Evolutionary conservation across 2,329 filamentous ascomycete species (phyloP), one percentile per base, ranked within the genome.

Genomic region (Calonectria crousiana): DNA sequence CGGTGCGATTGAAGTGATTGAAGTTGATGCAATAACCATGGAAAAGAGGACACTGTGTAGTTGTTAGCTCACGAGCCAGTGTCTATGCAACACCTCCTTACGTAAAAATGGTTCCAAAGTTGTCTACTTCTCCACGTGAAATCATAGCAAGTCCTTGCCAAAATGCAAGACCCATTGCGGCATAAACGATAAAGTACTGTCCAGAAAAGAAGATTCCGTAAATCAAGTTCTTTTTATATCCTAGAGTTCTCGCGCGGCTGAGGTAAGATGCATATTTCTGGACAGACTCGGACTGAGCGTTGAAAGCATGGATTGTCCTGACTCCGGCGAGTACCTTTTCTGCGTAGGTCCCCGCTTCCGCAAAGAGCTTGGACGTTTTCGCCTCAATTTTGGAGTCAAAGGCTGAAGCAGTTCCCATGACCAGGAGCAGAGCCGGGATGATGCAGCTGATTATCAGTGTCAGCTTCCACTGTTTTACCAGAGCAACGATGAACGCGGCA

Each of bases 121-220:
- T 77, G 3, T 75, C 51, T 28, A 88, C 84, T 69, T 86, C 84
- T 9, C 85, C 85, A 4, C 78, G 78, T 11, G 81, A 76, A 26
- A 84, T 78, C 81, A 87, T 84, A 26, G 77, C 79, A 49, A 86
- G 77, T 8, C 86, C 86, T 70, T 87, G 86, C 86, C 86, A 88
- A 68, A 88, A 88, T 13, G 85, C 84, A 14, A 88, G 81, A 3
- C 83, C 85, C 51, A 85, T 86, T 13, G 85, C 85, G 1, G 83
- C 77, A 51, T 86, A 87, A 53, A 4, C 82, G 84, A 28, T 79
- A 58, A 81, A 82, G 72, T 84, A 86, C 72, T 85, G 82, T 1
- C 74, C 76, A 2, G 80, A 81, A 69, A 85, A 85, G 34, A 86
- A 74, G 8, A 83, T 64, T 4, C 82, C 84, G 32, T 80, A 84